These are phyloP conservation scores for Pythium aphanidermatum DNA, from an alignment of 352 stramenopile species.

Conservation along the genomic window DNA sequence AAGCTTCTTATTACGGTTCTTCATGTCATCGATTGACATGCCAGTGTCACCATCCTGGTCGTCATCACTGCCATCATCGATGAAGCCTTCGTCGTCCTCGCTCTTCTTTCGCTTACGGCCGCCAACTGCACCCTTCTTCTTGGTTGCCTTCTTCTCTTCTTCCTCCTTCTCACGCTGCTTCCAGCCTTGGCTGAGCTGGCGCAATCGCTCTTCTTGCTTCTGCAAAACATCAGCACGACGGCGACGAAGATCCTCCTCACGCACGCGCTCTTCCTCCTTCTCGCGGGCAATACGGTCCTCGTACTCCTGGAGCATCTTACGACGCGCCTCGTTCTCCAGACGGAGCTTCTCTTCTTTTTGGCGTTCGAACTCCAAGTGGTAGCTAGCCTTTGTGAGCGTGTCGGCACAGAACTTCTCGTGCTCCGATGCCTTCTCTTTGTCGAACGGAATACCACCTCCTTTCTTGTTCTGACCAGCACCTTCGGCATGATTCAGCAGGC, in stretches of 20 bases:
- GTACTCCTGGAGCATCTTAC: slow-evolving; percentile 75
- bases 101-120: slow-evolving; percentile 65
- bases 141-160: slow-evolving; percentile 74
- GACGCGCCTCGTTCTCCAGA: slow-evolving; percentile 74
- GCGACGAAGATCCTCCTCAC: slow-evolving; percentile 56
- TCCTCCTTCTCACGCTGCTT: slow-evolving; percentile 77
- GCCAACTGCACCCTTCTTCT: slow-evolving; percentile 20
- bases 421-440: slow-evolving; percentile 84
- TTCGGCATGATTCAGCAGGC: slow-evolving; percentile 68
- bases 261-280: slow-evolving; percentile 38
- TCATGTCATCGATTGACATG: slow-evolving; percentile 88
- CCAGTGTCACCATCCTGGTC: slow-evolving; percentile 48
- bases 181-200: slow-evolving; percentile 78
- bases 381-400: slow-evolving; percentile 81
- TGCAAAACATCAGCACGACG: slow-evolving; percentile 61
- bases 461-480: slow-evolving; percentile 51
- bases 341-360: slow-evolving; percentile 83
- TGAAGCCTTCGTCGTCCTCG: slow-evolving; percentile 52
- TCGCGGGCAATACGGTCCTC: slow-evolving; percentile 71
- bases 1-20: slow-evolving; percentile 84
- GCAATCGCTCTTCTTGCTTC: slow-evolving; percentile 80
- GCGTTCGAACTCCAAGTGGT: slow-evolving; percentile 86
- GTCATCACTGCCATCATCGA: slow-evolving; percentile 58
- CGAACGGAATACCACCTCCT: slow-evolving; percentile 50
- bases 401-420: slow-evolving; percentile 86